Conservation (phyloP, 768 basidiomycete species). For the Suillus americanus region DNA sequence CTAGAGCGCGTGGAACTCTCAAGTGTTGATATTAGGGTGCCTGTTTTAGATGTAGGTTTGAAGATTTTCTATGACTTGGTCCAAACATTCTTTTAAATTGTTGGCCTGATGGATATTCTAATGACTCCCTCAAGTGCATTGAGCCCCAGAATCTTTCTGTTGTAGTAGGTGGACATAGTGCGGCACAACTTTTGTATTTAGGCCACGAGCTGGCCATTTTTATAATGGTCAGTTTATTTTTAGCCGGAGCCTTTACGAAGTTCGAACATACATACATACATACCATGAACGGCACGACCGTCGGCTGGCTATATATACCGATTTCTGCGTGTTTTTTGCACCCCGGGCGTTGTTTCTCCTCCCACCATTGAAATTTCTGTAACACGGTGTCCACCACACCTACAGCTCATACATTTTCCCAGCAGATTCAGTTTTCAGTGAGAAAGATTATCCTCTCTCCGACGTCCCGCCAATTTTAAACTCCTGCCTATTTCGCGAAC, state of each 20-base stretch:
- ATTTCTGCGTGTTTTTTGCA: not conserved
- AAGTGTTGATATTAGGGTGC: too few species aligned
- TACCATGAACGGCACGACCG: not conserved
- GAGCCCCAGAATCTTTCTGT: too few species aligned
- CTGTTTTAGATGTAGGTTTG: too few species aligned
- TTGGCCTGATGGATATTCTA: too few species aligned
- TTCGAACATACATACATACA: not conserved
- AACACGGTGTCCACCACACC: not conserved
- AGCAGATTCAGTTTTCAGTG: not conserved
- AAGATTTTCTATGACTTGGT: too few species aligned
- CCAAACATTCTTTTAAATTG: too few species aligned
- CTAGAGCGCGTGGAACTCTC: too few species aligned
- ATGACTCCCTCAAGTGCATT: too few species aligned
- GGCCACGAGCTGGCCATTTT: not conserved
- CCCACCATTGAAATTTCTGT: not conserved
- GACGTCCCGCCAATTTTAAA: constrained; percentile 6
- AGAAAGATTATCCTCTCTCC: not conserved
- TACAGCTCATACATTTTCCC: constrained; percentile 4
- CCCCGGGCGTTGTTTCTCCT: not conserved
- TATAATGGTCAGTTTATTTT: not conserved
- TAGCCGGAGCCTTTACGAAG: not conserved
- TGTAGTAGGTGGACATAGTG: constrained; percentile 1
- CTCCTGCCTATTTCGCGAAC: not conserved
- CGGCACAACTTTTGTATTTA: not conserved
- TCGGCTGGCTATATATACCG: constrained; percentile 1